Percentiles rank a stretch among this genome's conserved stretches.
phyloP scores from a whole-genome alignment of 2,329 filamentous ascomycete genomes.

The Pestalotiopsis sp. region DNA sequence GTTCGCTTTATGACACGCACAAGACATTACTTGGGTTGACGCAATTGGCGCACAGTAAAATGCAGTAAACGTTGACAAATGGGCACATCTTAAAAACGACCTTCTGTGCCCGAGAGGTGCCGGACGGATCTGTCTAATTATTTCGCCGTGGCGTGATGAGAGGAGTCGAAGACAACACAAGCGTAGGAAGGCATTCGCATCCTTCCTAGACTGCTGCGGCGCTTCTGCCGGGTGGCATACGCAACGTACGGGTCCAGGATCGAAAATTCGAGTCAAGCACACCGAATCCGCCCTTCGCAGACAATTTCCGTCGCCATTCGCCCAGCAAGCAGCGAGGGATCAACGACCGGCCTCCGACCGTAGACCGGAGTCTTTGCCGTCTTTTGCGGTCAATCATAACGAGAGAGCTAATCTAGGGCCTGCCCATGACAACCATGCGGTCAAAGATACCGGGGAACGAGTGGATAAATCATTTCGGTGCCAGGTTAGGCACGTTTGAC shows the following conservation, averaged over 20 bases:
- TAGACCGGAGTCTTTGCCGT: background rate
- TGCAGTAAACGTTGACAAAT: background rate
- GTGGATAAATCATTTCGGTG: background rate
- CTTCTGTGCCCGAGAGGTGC: background rate
- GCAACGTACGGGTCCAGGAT: background rate
- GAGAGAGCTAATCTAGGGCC: background rate
- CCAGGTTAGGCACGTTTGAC: background rate
- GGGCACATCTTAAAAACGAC: background rate
- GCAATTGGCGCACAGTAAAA: background rate
- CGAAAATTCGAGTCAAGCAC: background rate
- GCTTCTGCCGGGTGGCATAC: background rate
- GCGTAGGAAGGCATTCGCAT: background rate
- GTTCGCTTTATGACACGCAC: background rate
- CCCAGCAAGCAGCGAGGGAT: background rate
- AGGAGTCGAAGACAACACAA: background rate
- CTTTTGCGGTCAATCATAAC: background rate
- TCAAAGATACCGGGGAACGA: background rate
- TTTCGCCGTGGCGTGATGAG: background rate
- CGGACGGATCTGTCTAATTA: background rate
- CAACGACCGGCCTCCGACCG: background rate
- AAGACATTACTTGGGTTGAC: background rate
- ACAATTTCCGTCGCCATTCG: background rate
- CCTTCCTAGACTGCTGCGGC: background rate
- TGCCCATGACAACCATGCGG: background rate
- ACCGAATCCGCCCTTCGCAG: background rate